Evolutionary conservation across 108 stramenopile genomes (phyloP).

Genomic region (Pinguiococcus pyrenoidosus): DNA sequence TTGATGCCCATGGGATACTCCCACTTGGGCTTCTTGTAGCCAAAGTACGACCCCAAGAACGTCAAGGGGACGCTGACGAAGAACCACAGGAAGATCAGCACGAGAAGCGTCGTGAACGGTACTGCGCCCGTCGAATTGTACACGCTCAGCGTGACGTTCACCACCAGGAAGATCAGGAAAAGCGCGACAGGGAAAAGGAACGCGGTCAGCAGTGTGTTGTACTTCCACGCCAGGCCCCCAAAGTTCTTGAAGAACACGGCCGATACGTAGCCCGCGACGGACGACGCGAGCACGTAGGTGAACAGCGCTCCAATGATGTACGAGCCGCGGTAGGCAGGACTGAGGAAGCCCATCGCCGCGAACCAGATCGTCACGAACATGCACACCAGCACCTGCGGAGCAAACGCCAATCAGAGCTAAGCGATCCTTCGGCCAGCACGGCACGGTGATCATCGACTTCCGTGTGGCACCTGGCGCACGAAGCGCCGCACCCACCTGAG

Average conservation of each 20-base stretch:
- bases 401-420: too few species aligned
- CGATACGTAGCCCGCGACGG: too few species aligned
- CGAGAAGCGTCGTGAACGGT: slow-evolving; percentile 75
- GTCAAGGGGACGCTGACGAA: slow-evolving; percentile 87
- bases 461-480: too few species aligned
- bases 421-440: too few species aligned
- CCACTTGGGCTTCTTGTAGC: slow-evolving; percentile 74
- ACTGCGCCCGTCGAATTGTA: slow-evolving; percentile 76
- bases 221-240: slow-evolving; percentile 63
- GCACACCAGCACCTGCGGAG: slow-evolving; percentile 57
- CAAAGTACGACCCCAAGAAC: slow-evolving; percentile 96
- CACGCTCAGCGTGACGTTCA: slow-evolving; percentile 75
- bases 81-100: slow-evolving; percentile 95
- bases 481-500: too few species aligned
- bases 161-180: slow-evolving; percentile 70
- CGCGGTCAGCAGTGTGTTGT: slow-evolving; percentile 58
- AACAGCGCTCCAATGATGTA: slow-evolving; percentile 72
- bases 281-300: slow-evolving; percentile 82
- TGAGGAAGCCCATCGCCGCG: slow-evolving; percentile 78
- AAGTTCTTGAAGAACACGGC: too few species aligned
- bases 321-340: slow-evolving; percentile 77
- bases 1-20: slow-evolving; percentile 52
- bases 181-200: slow-evolving; percentile 62
- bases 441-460: too few species aligned
- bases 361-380: slow-evolving; percentile 58